Conservation (phyloP, 148 eudicot species). For the Rhododendron molle region DNA sequence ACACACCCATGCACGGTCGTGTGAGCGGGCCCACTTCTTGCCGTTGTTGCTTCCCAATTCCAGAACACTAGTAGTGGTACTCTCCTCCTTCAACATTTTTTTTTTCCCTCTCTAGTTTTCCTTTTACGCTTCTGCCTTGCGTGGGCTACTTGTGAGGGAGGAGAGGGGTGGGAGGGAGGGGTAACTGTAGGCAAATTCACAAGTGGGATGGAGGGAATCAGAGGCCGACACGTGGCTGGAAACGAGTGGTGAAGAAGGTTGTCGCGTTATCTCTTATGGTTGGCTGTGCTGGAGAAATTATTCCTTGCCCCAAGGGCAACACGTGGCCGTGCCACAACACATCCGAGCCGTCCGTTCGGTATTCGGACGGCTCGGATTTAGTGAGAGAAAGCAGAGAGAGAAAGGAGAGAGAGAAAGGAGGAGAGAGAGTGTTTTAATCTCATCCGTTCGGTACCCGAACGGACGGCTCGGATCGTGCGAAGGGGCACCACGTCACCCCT, state of each 20-base stretch:
- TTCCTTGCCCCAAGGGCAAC: too few species aligned
- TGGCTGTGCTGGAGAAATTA: conserved; percentile 30
- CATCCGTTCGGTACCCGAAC: too few species aligned
- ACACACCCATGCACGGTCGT: conserved; percentile 73
- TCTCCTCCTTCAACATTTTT: conserved; percentile 56
- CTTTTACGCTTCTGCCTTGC: neutral
- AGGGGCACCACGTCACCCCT: too few species aligned
- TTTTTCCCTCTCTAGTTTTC: neutral
- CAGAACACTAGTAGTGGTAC: neutral
- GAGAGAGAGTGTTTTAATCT: too few species aligned
- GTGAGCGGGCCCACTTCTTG: conserved; percentile 43
- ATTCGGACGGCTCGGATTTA: too few species aligned
- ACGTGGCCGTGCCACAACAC: too few species aligned
- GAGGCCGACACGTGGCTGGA: conserved; percentile 49
- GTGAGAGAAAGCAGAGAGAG: too few species aligned
- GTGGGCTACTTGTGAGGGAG: neutral
- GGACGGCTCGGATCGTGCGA: too few species aligned
- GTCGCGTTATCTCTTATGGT: conserved; percentile 50
- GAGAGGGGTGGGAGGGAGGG: neutral
- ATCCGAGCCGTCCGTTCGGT: too few species aligned
- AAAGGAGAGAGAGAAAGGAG: too few species aligned
- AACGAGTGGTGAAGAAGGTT: conserved; percentile 30
- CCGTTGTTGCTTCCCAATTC: neutral
- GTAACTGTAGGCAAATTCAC: conserved; percentile 25
- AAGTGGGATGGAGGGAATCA: conserved; percentile 35